Conservation (phyloP, 2,329 filamentous ascomycete genomes). For the Graphiopsis chlorocephala region DNA sequence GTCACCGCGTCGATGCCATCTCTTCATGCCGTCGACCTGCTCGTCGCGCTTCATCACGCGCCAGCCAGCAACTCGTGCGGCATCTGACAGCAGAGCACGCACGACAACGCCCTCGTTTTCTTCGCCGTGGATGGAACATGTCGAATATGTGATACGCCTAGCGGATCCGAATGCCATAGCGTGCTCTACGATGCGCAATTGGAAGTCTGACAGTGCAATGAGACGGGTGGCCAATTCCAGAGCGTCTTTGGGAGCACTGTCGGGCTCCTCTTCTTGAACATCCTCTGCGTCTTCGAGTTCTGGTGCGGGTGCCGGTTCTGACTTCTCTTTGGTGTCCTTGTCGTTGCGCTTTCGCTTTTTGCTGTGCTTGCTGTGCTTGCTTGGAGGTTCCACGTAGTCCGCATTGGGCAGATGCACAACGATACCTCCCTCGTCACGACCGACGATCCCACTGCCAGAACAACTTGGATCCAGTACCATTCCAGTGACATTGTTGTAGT, state of each 20-base stretch:
- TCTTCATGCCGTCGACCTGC: conserved; percentile 72
- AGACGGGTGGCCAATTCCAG: conserved; percentile 62
- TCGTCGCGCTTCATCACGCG: conserved; percentile 66
- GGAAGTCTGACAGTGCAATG: conserved; percentile 72
- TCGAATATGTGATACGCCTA: conserved; percentile 80
- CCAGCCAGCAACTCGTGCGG: conserved; percentile 71
- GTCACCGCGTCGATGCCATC: conserved; percentile 64
- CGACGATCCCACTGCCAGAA: conserved; percentile 91
- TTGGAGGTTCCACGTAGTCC: not conserved
- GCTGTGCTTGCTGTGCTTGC: conserved; percentile 28
- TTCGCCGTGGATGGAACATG: conserved; percentile 80
- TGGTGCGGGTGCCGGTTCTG: conserved; percentile 12
- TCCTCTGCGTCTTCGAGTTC: conserved; percentile 18
- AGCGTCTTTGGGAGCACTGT: conserved; percentile 46
- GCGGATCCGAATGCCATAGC: conserved; percentile 79
- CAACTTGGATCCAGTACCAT: conserved; percentile 91
- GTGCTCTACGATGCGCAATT: conserved; percentile 77
- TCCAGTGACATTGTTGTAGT: conserved; percentile 70
- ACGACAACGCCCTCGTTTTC: conserved; percentile 88
- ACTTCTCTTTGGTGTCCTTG: conserved; percentile 11
- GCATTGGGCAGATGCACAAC: conserved; percentile 59
- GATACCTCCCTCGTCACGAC: conserved; percentile 71
- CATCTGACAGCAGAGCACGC: conserved; percentile 63
- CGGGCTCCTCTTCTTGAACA: conserved; percentile 39
- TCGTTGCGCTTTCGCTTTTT: conserved; percentile 28